Evolutionary conservation across 2,329 filamentous ascomycete species (phyloP).

Genomic region (Penicillium rolfsii): DNA sequence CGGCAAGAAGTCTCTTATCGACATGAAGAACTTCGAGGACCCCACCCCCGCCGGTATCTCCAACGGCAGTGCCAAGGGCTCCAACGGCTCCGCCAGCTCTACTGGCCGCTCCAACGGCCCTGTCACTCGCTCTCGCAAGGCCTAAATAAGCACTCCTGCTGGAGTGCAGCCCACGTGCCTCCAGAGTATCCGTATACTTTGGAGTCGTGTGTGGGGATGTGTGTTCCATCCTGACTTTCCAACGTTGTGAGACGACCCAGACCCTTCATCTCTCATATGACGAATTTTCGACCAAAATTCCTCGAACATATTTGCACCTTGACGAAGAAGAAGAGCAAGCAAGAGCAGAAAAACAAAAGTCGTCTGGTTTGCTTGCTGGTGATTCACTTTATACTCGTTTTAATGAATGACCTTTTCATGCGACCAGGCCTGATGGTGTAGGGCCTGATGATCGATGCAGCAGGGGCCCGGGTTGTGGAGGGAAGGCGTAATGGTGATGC

Average conservation of each 20-base stretch:
- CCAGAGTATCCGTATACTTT: neutral
- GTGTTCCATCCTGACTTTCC: neutral
- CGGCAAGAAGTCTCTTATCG: slow-evolving; percentile 82
- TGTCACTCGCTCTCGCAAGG: slow-evolving; percentile 53
- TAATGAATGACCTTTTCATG: slow-evolving; percentile 35
- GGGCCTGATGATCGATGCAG: slow-evolving; percentile 24
- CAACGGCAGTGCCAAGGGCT: slow-evolving; percentile 34
- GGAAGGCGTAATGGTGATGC: slow-evolving; percentile 11
- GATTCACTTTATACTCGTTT: slow-evolving; percentile 30
- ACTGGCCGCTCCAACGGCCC: slow-evolving; percentile 49
- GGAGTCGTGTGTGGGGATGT: neutral
- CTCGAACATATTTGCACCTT: slow-evolving; percentile 21
- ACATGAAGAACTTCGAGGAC: slow-evolving; percentile 75
- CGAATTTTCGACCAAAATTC: slow-evolving; percentile 18
- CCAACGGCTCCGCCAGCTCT: slow-evolving; percentile 40
- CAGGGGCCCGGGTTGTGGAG: slow-evolving; percentile 25
- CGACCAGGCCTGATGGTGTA: slow-evolving; percentile 25
- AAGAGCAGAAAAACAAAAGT: slow-evolving; percentile 1
- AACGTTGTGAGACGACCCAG: neutral
- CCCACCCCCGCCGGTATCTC: slow-evolving; percentile 43
- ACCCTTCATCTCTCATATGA: slow-evolving; percentile 7
- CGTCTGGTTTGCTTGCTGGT: slow-evolving; percentile 24
- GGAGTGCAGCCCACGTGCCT: neutral
- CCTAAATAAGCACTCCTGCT: slow-evolving; percentile 35
- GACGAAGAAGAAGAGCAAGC: slow-evolving; percentile 12